Conservation (phyloP, 83 land plant genomes). For the Picea mariana region DNA sequence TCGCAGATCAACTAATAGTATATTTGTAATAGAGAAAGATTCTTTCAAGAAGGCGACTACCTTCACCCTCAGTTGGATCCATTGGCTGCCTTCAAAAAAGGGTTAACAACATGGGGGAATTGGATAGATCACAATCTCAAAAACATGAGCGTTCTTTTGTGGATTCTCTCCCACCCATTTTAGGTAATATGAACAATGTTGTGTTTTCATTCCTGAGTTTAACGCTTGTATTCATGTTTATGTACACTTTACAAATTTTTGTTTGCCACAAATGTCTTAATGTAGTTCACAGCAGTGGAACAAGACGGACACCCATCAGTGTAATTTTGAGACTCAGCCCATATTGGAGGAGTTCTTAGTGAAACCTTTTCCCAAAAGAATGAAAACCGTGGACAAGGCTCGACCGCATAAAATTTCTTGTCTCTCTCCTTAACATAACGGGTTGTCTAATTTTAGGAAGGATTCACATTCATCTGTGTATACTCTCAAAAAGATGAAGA, state of each 20-base stretch:
- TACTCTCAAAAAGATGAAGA: no score
- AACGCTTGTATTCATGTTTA: no score
- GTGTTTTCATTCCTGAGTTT: not conserved
- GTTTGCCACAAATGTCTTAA: not conserved
- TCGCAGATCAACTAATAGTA: no score
- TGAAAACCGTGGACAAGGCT: conserved; percentile 17
- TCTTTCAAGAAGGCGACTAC: conserved; percentile 11
- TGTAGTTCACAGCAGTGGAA: conserved; percentile 23
- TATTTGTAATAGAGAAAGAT: conserved; percentile 26
- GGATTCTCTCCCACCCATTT: conserved; percentile 38
- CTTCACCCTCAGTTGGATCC: conserved; percentile 21
- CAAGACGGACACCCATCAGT: conserved; percentile 7
- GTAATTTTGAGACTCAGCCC: conserved; percentile 23
- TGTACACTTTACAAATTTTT: not conserved
- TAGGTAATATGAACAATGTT: conserved; percentile 15
- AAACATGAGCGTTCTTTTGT: conserved; percentile 26
- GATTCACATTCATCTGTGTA: no score
- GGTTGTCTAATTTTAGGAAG: no score
- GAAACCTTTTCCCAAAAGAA: conserved; percentile 17
- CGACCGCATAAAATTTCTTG: conserved; percentile 26
- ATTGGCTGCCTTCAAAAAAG: conserved; percentile 12
- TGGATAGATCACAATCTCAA: conserved; percentile 32
- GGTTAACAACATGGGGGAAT: conserved; percentile 28
- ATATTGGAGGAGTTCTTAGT: not conserved
- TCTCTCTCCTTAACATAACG: conserved; percentile 47